Conservation (phyloP, 257 asterid genomes). For the Capsicum pubescens region DNA sequence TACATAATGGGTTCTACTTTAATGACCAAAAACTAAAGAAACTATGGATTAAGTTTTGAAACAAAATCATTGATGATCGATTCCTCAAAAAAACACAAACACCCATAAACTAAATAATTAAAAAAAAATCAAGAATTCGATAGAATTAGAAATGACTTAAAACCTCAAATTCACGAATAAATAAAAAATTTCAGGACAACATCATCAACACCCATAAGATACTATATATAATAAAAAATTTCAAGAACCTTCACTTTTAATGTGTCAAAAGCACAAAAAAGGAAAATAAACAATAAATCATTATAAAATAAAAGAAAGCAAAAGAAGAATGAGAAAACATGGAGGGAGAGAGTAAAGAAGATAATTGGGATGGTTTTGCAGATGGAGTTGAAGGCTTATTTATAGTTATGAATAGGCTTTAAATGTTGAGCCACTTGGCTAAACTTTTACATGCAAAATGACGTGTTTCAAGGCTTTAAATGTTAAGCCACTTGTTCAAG, state of each 20-base stretch:
- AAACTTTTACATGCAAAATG: too few species aligned
- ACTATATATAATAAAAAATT: neutral
- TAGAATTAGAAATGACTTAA: neutral
- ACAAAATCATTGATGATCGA: neutral
- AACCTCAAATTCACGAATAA: neutral
- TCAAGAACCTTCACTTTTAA: neutral
- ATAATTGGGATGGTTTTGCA: too few species aligned
- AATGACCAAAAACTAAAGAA: neutral
- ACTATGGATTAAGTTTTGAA: neutral
- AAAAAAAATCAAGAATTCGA: neutral
- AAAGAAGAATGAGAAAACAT: too few species aligned
- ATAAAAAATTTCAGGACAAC: neutral
- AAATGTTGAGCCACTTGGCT: too few species aligned
- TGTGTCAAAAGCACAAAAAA: neutral
- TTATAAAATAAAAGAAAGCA: too few species aligned
- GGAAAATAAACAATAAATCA: neutral
- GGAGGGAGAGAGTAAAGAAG: too few species aligned
- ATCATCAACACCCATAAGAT: neutral
- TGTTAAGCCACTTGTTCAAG: too few species aligned
- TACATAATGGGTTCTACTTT: conserved; percentile 19
- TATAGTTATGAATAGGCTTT: too few species aligned
- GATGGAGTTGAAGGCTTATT: too few species aligned
- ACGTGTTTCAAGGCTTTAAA: too few species aligned
- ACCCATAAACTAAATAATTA: neutral
- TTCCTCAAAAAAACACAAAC: conserved; percentile 19